Evolutionary conservation across 768 basidiomycete genomes (phyloP).

Genomic region (Russula lepida): DNA sequence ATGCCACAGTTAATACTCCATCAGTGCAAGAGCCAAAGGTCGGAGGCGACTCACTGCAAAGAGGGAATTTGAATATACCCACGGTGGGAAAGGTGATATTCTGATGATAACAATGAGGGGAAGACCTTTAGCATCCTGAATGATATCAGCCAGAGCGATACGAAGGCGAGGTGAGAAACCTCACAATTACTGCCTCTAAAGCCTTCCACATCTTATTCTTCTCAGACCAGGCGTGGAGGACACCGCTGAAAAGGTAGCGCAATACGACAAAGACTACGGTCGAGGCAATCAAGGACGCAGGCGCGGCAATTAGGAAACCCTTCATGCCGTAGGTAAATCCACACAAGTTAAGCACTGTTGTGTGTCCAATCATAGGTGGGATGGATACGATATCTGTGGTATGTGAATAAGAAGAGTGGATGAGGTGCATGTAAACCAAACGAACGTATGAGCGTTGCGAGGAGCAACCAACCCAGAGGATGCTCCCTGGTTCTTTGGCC

Average conservation of each 20-base stretch:
- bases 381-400: conserved; percentile 41
- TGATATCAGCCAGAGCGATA: background rate
- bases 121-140: conserved; percentile 62
- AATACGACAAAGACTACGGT: conserved; percentile 52
- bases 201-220: conserved; percentile 70
- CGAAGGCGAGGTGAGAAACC: conserved; percentile 21
- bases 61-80: conserved; percentile 78
- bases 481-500: conserved; percentile 52
- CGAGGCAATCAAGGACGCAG: conserved; percentile 56
- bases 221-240: conserved; percentile 50
- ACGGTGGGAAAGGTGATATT: conserved; percentile 75
- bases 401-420: background rate
- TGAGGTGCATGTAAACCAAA: background rate
- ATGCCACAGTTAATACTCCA: background rate
- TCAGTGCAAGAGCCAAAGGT: background rate
- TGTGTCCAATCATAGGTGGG: conserved; percentile 60
- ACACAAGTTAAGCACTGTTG: conserved; percentile 54
- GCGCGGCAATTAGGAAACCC: conserved; percentile 59
- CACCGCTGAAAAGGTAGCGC: conserved; percentile 47
- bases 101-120: conserved; percentile 78
- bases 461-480: conserved; percentile 53
- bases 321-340: conserved; percentile 80
- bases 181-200: conserved; percentile 64
- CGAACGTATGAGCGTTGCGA: conserved; percentile 47
- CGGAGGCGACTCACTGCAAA: conserved; percentile 52